Evolutionary conservation across 202 grass and related monocot genomes (phyloP).

Genomic region (Dendrocalamus latiflorus): DNA sequence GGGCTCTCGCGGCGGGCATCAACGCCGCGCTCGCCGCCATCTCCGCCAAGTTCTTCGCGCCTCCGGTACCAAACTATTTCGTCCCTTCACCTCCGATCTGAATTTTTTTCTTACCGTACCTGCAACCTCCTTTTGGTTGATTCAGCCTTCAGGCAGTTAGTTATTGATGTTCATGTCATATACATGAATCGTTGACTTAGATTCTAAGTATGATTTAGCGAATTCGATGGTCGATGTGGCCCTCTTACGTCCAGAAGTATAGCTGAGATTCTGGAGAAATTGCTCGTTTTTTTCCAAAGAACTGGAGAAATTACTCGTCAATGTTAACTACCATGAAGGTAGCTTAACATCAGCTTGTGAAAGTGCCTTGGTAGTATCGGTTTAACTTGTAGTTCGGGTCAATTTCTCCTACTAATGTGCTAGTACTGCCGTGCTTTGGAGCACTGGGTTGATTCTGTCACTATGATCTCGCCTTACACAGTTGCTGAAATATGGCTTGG

Average conservation of each 20-base stretch:
- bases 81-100: neutral
- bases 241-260: neutral
- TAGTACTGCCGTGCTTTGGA: neutral
- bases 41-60: slow-evolving; percentile 69
- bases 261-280: neutral
- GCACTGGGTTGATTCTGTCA: neutral
- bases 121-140: neutral
- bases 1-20: slow-evolving; percentile 72
- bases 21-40: slow-evolving; percentile 81
- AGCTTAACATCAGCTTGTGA: neutral
- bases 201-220: neutral
- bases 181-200: neutral
- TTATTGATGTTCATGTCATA: neutral
- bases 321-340: neutral
- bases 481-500: slow-evolving; percentile 63
- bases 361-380: neutral
- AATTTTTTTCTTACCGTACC: neutral
- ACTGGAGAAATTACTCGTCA: neutral
- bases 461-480: slow-evolving; percentile 23
- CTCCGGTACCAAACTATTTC: slow-evolving; percentile 33
- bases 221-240: neutral
- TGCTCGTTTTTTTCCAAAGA: neutral
- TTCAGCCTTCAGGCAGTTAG: neutral
- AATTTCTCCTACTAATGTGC: neutral
- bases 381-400: neutral